Percentiles rank a stretch among this genome's conserved stretches.
Evolutionary conservation across 2,329 filamentous ascomycete genomes (phyloP).

Genomic region (Hypoxylon rubiginosum): DNA sequence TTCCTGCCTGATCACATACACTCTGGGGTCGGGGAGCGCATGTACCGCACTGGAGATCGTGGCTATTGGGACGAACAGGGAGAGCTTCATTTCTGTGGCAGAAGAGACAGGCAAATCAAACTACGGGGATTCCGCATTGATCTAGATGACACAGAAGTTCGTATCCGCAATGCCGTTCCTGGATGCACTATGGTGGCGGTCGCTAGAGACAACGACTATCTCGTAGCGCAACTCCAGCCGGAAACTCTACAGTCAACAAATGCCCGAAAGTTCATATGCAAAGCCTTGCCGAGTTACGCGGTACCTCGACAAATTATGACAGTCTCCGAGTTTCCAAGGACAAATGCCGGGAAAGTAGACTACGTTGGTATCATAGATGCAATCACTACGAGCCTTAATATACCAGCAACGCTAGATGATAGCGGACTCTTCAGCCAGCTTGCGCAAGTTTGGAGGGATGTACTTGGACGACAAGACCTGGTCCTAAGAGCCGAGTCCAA

Average conservation of each 20-base stretch:
- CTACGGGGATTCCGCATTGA: conserved; percentile 53
- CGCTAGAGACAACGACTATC: neutral
- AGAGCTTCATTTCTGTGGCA: conserved; percentile 53
- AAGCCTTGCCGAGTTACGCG: neutral
- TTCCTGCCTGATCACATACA: conserved; percentile 15
- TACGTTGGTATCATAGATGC: conserved; percentile 46
- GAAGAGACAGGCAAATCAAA: conserved; percentile 54
- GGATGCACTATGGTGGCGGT: neutral
- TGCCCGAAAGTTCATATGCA: too few relatives aligned
- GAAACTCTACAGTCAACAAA: too few relatives aligned
- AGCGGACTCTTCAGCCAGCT: too few relatives aligned
- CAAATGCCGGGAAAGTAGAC: conserved; percentile 51
- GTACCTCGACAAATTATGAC: conserved; percentile 45
- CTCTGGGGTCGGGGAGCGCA: neutral
- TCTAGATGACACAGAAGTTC: conserved; percentile 54
- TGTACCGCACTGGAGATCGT: conserved; percentile 24
- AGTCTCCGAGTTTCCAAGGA: conserved; percentile 50
- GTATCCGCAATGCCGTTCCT: conserved; percentile 29
- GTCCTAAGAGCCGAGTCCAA: neutral
- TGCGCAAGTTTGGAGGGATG: too few relatives aligned
- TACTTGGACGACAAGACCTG: neutral
- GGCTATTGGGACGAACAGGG: conserved; percentile 30
- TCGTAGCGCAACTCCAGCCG: neutral
- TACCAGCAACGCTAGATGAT: too few relatives aligned
- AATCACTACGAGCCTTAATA: too few relatives aligned